phyloP scores from a whole-genome alignment of 108 stramenopile genomes.

The Ochromonas danica region DNA sequence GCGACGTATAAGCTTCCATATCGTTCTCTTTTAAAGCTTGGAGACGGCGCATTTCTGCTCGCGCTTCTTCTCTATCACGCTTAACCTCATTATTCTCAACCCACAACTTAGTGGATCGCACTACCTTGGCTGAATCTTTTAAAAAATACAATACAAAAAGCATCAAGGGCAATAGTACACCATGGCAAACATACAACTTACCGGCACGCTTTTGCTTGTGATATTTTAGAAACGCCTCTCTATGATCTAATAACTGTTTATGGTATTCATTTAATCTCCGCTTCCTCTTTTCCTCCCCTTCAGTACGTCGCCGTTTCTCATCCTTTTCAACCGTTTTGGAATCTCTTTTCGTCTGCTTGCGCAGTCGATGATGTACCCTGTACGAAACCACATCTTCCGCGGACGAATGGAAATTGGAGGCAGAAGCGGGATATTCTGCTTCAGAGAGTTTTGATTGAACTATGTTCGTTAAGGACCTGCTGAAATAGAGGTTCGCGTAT shows the following conservation, averaged over 20 bases:
- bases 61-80: conserved; percentile 45
- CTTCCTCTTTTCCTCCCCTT: conserved; percentile 4
- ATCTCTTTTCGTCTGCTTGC: background rate
- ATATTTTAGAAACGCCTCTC: background rate
- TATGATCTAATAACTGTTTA: background rate
- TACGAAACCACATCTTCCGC: too few species aligned
- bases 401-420: background rate
- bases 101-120: conserved; percentile 34
- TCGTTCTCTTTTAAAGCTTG: conserved; percentile 49
- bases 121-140: conserved; percentile 35
- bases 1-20: conserved; percentile 49
- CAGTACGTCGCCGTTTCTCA: background rate
- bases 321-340: background rate
- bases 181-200: background rate
- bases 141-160: background rate
- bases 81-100: conserved; percentile 42
- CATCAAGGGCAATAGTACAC: background rate
- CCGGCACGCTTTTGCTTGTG: background rate
- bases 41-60: conserved; percentile 48
- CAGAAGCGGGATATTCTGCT: background rate
- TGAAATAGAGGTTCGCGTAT: background rate
- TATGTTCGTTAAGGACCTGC: background rate
- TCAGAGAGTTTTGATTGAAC: background rate
- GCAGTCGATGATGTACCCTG: too few species aligned
- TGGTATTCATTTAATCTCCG: background rate